Evolutionary conservation across 2,329 filamentous ascomycete genomes (phyloP), one percentile per base, ranked within the genome.

Genomic region (Lecanicillium sp.): DNA sequence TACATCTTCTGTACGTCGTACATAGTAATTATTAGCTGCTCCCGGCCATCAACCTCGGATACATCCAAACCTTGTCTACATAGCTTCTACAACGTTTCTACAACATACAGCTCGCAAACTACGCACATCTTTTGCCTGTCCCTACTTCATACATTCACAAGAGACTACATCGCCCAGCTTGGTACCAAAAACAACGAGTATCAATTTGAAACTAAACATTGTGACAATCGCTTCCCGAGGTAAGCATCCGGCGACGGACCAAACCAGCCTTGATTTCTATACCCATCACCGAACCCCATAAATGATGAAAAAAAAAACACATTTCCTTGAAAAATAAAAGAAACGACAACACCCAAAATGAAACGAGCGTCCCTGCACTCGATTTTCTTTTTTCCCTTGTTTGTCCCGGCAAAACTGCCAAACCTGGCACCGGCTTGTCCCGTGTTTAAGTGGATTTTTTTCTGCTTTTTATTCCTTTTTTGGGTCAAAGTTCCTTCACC

Each of bases 261-360:
- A 38, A 38, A 38, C 37, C 36, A 42, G 32, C 39, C 39, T 41
- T 37, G 39, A 34, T 41, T 41, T 44, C 42, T 44, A 41, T 42
- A 45, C 46, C 44, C 39, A 41, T 38, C 33, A 32, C 32, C 35
- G 27, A 38, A 35, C 33, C 16, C 37, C 13, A 31, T 7, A 49
- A 42, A 44, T 22, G 36, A 40, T 33, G 16, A 37, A 42, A 41
- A 43, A 38, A 29, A 29, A 35, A 32, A 28, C 33, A 36, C 15
- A 14, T 13, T 34, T 35, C 40, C 30, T 31, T 35, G 32, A 11
- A 33, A 33, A 16, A 18, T 33, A 49, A 25, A 7, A 25, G 22
- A 6, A 25, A 25, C 22, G 11, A n/a, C n/a, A n/a, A n/a, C n/a
- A n/a, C n/a, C 22, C 22, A 25, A 25, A 25, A 25, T 25, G 22